A percentile compares a stretch with the other conserved stretches of the same genome.
phyloP scores from a whole-genome alignment of 139 green algal genomes.

The Tetraselmis chui region DNA sequence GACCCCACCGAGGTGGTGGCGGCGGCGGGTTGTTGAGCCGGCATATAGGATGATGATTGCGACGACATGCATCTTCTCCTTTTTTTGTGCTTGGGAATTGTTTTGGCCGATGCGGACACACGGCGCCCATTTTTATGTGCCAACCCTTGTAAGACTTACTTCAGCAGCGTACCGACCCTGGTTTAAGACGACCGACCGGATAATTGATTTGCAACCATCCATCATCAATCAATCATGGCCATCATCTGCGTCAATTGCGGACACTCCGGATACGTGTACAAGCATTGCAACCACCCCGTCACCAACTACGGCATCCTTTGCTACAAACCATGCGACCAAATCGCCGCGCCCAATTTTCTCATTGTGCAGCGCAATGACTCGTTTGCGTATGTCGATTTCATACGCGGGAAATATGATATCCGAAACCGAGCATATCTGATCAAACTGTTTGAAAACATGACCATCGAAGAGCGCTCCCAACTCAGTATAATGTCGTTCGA shows the following conservation, averaged over 20 bases:
- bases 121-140: too few species aligned
- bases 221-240: too few species aligned
- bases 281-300: constrained; percentile 11
- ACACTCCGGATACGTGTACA: constrained; percentile 8
- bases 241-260: constrained; percentile 20
- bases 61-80: too few species aligned
- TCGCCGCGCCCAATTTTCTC: constrained; percentile 2
- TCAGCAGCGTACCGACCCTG: too few species aligned
- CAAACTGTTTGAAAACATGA: constrained; percentile 13
- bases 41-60: too few species aligned
- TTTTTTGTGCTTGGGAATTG: too few species aligned
- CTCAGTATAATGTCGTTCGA: not conserved
- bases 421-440: constrained; percentile 6
- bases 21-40: too few species aligned
- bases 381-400: constrained; percentile 17
- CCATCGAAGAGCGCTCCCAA: not conserved
- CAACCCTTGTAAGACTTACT: too few species aligned
- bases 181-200: too few species aligned
- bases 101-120: too few species aligned
- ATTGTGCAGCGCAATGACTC: constrained; percentile 27
- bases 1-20: too few species aligned
- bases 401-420: constrained; percentile 14
- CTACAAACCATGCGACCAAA: not conserved
- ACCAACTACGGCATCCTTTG: constrained; percentile 13
- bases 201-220: too few species aligned